These are phyloP conservation scores for Termitomyces sp. DNA, from an alignment of 768 basidiomycete genomes.

Conservation along the genomic window DNA sequence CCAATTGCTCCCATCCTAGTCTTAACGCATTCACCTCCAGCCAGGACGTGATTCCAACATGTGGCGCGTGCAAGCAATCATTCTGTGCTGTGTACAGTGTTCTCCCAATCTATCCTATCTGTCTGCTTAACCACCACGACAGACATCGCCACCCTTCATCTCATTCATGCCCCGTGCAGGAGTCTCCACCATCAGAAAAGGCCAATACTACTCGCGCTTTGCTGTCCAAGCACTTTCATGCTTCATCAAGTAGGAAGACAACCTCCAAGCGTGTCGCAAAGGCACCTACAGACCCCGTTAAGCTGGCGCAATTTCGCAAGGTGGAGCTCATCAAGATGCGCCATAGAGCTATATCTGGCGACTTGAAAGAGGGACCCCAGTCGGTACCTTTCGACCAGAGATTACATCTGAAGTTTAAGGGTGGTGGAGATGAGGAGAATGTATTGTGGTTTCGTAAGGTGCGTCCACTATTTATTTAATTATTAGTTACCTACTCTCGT, in stretches of 20 bases:
- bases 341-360: constrained; percentile 60
- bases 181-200: constrained; percentile 21
- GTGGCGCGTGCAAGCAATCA: constrained; percentile 47
- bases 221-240: constrained; percentile 49
- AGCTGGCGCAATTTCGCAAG: constrained; percentile 50
- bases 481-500: not conserved
- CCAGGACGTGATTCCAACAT: constrained; percentile 30
- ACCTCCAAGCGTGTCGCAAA: constrained; percentile 24
- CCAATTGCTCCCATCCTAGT: constrained; percentile 51
- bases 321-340: constrained; percentile 73
- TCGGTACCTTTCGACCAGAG: constrained; percentile 51
- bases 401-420: constrained; percentile 48
- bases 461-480: constrained; percentile 7
- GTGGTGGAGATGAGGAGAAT: constrained; percentile 31
- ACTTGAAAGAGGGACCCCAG: constrained; percentile 50
- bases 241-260: constrained; percentile 18
- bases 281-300: constrained; percentile 46
- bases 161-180: constrained; percentile 47
- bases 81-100: constrained; percentile 60
- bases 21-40: constrained; percentile 39
- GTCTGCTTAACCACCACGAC: not conserved
- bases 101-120: constrained; percentile 11
- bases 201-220: constrained; percentile 49
- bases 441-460: constrained; percentile 77
- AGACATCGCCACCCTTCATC: constrained; percentile 68